These are phyloP conservation scores for Hypomyces rosellus DNA, from an alignment of 2,329 filamentous ascomycete species.

Conservation along the genomic window DNA sequence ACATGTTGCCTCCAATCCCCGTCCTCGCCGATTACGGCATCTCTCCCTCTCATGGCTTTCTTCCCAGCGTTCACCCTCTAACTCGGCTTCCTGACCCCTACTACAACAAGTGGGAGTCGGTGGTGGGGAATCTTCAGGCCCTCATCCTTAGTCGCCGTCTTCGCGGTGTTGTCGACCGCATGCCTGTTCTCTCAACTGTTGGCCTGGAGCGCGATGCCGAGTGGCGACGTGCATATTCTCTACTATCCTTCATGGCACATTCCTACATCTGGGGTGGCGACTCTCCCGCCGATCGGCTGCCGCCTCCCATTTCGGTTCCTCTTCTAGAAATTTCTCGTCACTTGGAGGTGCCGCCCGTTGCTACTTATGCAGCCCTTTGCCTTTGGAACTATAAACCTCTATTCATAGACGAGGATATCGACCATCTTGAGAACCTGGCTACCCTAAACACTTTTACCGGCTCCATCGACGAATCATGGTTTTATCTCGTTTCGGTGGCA, in stretches of 20 bases:
- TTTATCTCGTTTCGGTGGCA: slow-evolving; percentile 90
- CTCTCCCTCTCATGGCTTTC: slow-evolving; percentile 74
- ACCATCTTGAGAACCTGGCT: slow-evolving; percentile 79
- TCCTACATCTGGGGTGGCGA: slow-evolving; percentile 96
- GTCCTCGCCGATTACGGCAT: slow-evolving; percentile 71
- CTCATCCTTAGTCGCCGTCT: slow-evolving; percentile 81
- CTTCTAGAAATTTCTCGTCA: slow-evolving; percentile 69
- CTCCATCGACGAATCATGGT: slow-evolving; percentile 95
- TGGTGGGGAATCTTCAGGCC: slow-evolving; percentile 78
- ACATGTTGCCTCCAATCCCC: slow-evolving; percentile 56
- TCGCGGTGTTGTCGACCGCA: slow-evolving; percentile 67
- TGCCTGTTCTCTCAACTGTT: slow-evolving; percentile 78
- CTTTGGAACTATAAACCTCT: slow-evolving; percentile 97
- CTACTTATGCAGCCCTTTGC: slow-evolving; percentile 85
- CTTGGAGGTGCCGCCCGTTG: slow-evolving; percentile 84
- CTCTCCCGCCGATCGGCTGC: slow-evolving; percentile 69
- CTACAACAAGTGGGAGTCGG: slow-evolving; percentile 90
- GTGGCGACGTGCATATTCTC: slow-evolving; percentile 88
- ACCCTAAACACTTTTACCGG: slow-evolving; percentile 89
- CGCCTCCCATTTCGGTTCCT: slow-evolving; percentile 75
- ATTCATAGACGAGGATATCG: slow-evolving; percentile 74
- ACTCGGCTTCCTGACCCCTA: slow-evolving; percentile 79
- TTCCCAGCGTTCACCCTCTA: slow-evolving; percentile 74
- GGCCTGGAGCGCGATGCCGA: slow-evolving; percentile 78
- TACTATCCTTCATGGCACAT: slow-evolving; percentile 87